Conservation (phyloP, 192 early-diverging fungal species). For the Coemansia sp. region DNA sequence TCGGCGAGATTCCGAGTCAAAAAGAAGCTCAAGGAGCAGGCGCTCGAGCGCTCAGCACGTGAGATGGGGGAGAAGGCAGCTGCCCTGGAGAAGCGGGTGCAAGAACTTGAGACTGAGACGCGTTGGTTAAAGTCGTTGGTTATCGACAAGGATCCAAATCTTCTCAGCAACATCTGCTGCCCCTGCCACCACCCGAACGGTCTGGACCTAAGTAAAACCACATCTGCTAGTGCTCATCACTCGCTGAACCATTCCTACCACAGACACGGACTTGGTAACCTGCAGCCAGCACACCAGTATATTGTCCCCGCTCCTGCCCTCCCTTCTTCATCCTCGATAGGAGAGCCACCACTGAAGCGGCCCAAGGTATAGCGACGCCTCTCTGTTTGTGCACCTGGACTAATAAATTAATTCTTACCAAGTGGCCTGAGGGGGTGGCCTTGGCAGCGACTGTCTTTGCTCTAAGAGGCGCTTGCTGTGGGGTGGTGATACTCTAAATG, state of each 20-base stretch:
- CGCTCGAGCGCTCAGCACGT: slow-evolving; percentile 74
- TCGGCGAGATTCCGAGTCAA: slow-evolving; percentile 92
- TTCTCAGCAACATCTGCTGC: slow-evolving; percentile 35
- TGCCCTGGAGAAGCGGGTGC: slow-evolving; percentile 69
- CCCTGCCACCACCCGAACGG: slow-evolving; percentile 53
- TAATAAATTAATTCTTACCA: background rate
- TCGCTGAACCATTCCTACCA: background rate
- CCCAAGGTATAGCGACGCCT: slow-evolving; percentile 6
- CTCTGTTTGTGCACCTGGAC: background rate
- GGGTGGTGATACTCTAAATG: background rate
- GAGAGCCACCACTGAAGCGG: slow-evolving; percentile 17
- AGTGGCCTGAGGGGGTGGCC: too few species aligned
- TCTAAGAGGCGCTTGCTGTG: background rate
- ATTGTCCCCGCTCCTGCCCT: slow-evolving; percentile 20
- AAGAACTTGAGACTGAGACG: slow-evolving; percentile 87
- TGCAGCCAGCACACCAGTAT: slow-evolving; percentile 19
- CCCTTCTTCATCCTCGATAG: background rate
- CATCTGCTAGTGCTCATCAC: background rate
- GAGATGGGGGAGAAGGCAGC: slow-evolving; percentile 74
- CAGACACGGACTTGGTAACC: background rate
- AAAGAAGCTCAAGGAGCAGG: slow-evolving; percentile 91
- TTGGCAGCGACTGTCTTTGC: too few species aligned
- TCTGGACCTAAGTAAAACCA: slow-evolving; percentile 13
- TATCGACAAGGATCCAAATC: slow-evolving; percentile 67
- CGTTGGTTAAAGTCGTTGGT: slow-evolving; percentile 86